phyloP scores from a whole-genome alignment of 225 moss, liverwort and hornwort species.

The Bryum argenteum region DNA sequence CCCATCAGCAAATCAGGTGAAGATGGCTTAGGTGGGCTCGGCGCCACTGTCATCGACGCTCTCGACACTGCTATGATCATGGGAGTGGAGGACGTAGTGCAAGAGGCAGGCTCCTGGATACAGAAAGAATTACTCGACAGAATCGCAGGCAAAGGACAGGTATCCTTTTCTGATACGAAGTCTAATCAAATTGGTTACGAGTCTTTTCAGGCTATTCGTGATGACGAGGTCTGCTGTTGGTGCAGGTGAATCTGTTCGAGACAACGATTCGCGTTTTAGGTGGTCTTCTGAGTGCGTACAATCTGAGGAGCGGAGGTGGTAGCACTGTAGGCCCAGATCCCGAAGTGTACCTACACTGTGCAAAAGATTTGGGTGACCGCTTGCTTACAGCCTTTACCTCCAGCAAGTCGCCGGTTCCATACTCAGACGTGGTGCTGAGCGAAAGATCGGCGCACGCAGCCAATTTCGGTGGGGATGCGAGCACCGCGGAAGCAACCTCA shows the following conservation, averaged over 20 bases:
- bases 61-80: conserved; percentile 98
- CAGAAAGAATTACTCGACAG: conserved; percentile 60
- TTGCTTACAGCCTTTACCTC: conserved; percentile 72
- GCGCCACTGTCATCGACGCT: conserved; percentile 89
- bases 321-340: conserved; percentile 51
- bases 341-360: conserved; percentile 66
- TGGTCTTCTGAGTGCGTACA: conserved; percentile 88
- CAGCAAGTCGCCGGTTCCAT: conserved; percentile 85
- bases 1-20: conserved; percentile 64
- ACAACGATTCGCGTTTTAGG: conserved; percentile 96
- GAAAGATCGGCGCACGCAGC: conserved; percentile 61
- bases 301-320: conserved; percentile 63
- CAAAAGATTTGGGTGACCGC: conserved; percentile 87
- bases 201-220: neutral
- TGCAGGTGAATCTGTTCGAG: conserved; percentile 92
- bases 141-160: conserved; percentile 76
- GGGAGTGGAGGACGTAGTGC: conserved; percentile 80
- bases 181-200: neutral
- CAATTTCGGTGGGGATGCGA: conserved; percentile 75
- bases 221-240: neutral
- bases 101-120: conserved; percentile 89
- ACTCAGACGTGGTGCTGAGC: conserved; percentile 74
- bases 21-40: conserved; percentile 91
- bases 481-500: conserved; percentile 89
- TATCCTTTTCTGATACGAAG: neutral